Evolutionary conservation across 192 early-diverging fungal genomes (phyloP), one percentile per base, ranked within the genome.

Genomic region (Entrophospora sp.): DNA sequence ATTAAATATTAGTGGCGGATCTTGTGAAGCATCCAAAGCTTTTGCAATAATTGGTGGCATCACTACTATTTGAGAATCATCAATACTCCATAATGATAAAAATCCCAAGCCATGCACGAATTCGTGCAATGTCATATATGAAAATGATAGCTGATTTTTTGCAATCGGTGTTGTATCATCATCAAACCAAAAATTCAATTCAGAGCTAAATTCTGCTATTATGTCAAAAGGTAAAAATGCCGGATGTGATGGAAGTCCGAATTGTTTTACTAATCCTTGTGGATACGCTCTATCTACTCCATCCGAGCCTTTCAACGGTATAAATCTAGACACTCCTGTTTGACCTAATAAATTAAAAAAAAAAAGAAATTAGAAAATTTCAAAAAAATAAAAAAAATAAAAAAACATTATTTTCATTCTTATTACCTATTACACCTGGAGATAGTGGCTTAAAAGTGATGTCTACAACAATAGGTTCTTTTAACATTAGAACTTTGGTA

Each of bases 51-150:
- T 25, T 36, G 69, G 71, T 10, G 74, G 71, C 27, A 53, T 66
- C 13, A 69, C 14, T 2, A 57, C 62, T 30, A 51, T 38, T n/a
- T 24, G 5, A 30, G 18, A 30, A 12, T 24, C 16, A n/a, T 73
- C 44, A 27, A 58, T 45, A 24, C 53, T 61, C 71, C 71, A 73
- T 10, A 30, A 40, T 5, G 71, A 73, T 27, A 63, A 24, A 37
- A 77, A 75, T 42, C 76, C 76, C 22, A 77, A 68, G 2, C 76
- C 76, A 61, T 77, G 76, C 7, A 75, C 52, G 16, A 72, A 34
- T 30, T 77, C 76, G 18, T 77, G 76, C 6, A 74, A 6, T 14
- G 72, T 58, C 2, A 67, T 71, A 36, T 51, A 62, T n/a, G 66
- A 31, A 30, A 77, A 66, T 38, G 74, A 73, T 2, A 43, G 55